Evolutionary conservation across 352 stramenopile species (phyloP).

Genomic region (Globisporangium heterothallicum): DNA sequence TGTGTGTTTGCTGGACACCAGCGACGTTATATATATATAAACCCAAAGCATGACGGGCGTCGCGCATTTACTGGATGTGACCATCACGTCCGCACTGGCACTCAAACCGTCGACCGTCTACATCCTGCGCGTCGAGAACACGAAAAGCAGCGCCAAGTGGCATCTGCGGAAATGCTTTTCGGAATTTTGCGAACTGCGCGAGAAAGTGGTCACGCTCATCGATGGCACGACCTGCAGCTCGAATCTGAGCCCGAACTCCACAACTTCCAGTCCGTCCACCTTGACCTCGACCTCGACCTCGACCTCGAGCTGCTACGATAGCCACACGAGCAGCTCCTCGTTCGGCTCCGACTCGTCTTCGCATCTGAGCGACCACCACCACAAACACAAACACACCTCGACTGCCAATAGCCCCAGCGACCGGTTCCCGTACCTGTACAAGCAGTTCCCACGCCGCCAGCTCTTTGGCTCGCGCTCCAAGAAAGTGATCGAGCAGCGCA

Average conservation of each 20-base stretch:
- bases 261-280: background rate
- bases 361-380: constrained; percentile 10
- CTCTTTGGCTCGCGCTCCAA: constrained; percentile 66
- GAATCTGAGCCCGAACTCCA: too few species aligned
- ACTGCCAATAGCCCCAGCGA: constrained; percentile 23
- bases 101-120: constrained; percentile 77
- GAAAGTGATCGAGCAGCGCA: constrained; percentile 61
- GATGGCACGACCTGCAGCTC: constrained; percentile 30
- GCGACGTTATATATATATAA: too few species aligned
- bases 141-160: constrained; percentile 36
- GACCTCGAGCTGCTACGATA: constrained; percentile 6
- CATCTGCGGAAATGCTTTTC: constrained; percentile 67
- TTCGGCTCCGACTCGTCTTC: constrained; percentile 7
- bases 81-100: constrained; percentile 59
- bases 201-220: constrained; percentile 58
- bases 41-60: constrained; percentile 49
- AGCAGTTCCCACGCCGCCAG: constrained; percentile 57
- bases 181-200: constrained; percentile 69
- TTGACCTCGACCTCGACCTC: background rate
- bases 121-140: constrained; percentile 56
- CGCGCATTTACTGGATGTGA: constrained; percentile 43
- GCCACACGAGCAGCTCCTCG: constrained; percentile 10
- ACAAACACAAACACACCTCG: constrained; percentile 18
- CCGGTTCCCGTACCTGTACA: constrained; percentile 56
- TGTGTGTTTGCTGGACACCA: too few species aligned